Base-by-base conservation (phyloP, 805 yeast species). In the Jamesozyma gamospora region DNA sequence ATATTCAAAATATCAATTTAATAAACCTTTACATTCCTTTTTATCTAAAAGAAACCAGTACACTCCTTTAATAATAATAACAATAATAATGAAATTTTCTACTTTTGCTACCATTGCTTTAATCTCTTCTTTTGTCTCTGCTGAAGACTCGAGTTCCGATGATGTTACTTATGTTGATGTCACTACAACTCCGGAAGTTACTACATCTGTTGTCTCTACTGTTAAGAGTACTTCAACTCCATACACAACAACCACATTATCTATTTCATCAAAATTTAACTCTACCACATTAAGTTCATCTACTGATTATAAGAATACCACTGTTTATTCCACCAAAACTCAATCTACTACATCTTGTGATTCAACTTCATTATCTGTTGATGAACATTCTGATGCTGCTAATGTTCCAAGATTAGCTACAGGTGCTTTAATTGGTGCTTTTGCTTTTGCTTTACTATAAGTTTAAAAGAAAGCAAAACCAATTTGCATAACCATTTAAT, bases 131-230 rank as follows among this genome's bases (percentile, higher is more conserved):
- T 52, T 49, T 18, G 52, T 53, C 43, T 51, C 41, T 34, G 48
- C 48, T 39, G 25, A 45, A 45, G 32, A 40, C 14, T 17, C 36
- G n/a, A 34, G 46, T 21, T 35, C 48, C 6, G 67, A 63, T 33
- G 54, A 56, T 25, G 56, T 63, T 53, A 51, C 63, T 35, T 69
- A 66, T 53, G 72, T 70, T 38, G 75, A 72, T 48, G 61, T 65
- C 50, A 71, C 76, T 44, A 56, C 66, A 42, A 72, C 77, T 35
- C 77, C 77, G 50, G 61, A 67, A 40, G 68, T 62, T 36, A 64
- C 71, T 41, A 60, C 56, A n/a, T 66, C 75, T 28, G 64, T 68
- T 39, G 70, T 67, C 43, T 67, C 70, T 45, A 67, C 71, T 40
- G 56, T 48, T 25, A 58, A 61, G 37, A 55, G 63, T 19, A 64